Evolutionary conservation across 2,329 filamentous ascomycete species (phyloP).

Genomic region (Claviceps digitariae): DNA sequence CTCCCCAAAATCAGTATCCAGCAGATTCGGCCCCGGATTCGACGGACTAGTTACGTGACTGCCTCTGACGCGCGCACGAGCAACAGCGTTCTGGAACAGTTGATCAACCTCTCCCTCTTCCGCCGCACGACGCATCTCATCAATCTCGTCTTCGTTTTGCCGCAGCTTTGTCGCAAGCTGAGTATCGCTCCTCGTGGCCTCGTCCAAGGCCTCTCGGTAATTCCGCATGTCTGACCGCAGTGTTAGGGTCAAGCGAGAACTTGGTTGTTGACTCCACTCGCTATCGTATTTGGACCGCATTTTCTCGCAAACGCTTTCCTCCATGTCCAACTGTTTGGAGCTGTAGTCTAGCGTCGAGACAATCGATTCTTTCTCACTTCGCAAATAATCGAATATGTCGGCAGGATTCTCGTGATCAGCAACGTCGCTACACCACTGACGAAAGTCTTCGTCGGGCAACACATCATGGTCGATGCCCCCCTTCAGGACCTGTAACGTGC

Average conservation of each 20-base stretch:
- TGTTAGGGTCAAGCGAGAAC: constrained; percentile 75
- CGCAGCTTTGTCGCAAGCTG: constrained; percentile 73
- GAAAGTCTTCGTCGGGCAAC: constrained; percentile 78
- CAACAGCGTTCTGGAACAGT: constrained; percentile 76
- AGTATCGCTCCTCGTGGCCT: constrained; percentile 74
- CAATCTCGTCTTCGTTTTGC: constrained; percentile 78
- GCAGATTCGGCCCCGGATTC: constrained; percentile 56
- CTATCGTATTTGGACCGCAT: constrained; percentile 95
- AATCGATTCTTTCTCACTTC: constrained; percentile 64
- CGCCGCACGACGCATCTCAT: constrained; percentile 85
- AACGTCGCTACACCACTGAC: constrained; percentile 87
- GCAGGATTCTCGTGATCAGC: constrained; percentile 71
- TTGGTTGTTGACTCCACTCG: constrained; percentile 96
- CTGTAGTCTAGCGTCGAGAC: constrained; percentile 61
- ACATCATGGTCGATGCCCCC: constrained; percentile 86
- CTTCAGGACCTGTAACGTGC: constrained; percentile 80
- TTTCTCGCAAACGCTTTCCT: constrained; percentile 96
- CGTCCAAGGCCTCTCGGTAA: constrained; percentile 79
- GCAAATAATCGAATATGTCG: constrained; percentile 65
- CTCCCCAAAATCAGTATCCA: constrained; percentile 89
- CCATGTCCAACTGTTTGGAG: constrained; percentile 83
- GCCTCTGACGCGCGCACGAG: constrained; percentile 56
- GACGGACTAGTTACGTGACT: constrained; percentile 49
- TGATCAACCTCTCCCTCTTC: constrained; percentile 78
- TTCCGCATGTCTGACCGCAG: constrained; percentile 75